Base-by-base conservation (phyloP, 768 basidiomycete species). In the Leucocoprinus birnbaumii region DNA sequence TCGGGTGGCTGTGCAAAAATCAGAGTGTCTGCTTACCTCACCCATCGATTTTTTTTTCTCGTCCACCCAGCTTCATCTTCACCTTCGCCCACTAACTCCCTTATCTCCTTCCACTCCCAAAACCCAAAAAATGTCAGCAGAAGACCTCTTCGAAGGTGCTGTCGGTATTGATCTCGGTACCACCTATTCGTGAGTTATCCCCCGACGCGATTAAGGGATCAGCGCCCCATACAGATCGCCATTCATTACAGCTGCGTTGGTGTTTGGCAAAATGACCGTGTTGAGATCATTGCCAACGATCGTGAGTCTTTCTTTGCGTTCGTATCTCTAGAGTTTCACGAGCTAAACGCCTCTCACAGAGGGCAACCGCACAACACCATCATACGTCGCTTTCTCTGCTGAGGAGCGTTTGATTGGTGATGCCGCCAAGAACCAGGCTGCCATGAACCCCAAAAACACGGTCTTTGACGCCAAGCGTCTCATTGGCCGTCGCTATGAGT, bases 251-350 rank as follows among this genome's bases (percentile, higher is more conserved):
- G 94, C 46, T 98, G 95, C 72, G 96, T 98, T 65, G 96, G 94
- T 79, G 94, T 98, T 68, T 98, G 95, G 95, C 93, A 96, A 83
- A 94, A 97, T 74, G 96, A 98, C 84, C 94, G 96, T 67, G 95
- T 98, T 66, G 95, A 98, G 75, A 98, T 98, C 80, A 98, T 98
- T 71, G 89, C 92, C 78, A 94, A 94, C 67, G 92, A 94, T 82
- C 92, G 89, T 92, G 63, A 73, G 90, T 79, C 13, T 35, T 42
- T 53, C 54, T 51, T 31, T 34, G n/a, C n/a, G n/a, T n/a, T n/a
- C n/a, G n/a, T n/a, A n/a, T n/a, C n/a, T n/a, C n/a, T n/a, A n/a
- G n/a, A n/a, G n/a, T n/a, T n/a, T n/a, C n/a, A n/a, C n/a, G n/a
- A n/a, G n/a, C n/a, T n/a, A n/a, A n/a, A n/a, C 52, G 59, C 60